Percentiles rank a stretch among this genome's conserved stretches.
phyloP scores from a whole-genome alignment of 176 grass and related monocot genomes.

The Lolium rigidum region DNA sequence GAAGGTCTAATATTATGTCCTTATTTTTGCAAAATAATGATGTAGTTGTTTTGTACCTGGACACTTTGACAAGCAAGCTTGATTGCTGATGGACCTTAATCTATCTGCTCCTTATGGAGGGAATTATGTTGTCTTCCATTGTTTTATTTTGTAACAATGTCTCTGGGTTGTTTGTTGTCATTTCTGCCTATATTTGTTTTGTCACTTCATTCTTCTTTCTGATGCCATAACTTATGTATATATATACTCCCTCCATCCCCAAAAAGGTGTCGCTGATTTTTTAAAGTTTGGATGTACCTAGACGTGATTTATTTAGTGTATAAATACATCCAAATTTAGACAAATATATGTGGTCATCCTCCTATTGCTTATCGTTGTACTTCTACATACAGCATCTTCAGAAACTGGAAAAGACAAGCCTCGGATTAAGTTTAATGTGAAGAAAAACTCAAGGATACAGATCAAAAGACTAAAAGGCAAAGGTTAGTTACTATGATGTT shows the following conservation, averaged over 20 bases:
- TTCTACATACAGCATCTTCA: constrained; percentile 48
- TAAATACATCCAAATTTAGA: too few relatives aligned
- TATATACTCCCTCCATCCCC: neutral
- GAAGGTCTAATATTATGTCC: neutral
- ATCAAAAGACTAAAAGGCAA: constrained; percentile 76
- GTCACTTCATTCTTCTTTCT: neutral
- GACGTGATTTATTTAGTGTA: too few relatives aligned
- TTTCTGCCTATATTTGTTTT: neutral
- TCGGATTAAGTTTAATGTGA: constrained; percentile 59
- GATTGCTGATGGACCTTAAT: neutral
- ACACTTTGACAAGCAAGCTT: neutral
- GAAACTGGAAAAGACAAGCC: constrained; percentile 52
- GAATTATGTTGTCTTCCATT: constrained; percentile 7
- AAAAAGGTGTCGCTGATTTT: too few relatives aligned
- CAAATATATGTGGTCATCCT: neutral
- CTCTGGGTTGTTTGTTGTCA: constrained; percentile 6
- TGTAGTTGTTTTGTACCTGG: neutral
- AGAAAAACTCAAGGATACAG: constrained; percentile 69
- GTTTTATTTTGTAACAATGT: neutral
- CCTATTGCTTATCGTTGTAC: neutral
- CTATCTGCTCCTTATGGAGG: neutral
- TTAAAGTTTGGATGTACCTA: too few relatives aligned
- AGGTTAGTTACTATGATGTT: constrained; percentile 39
- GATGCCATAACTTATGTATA: neutral
- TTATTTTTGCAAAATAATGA: constrained; percentile 20